Evolutionary conservation across 2,329 filamentous ascomycete species (phyloP).

Genomic region (Fusarium scirpi): DNA sequence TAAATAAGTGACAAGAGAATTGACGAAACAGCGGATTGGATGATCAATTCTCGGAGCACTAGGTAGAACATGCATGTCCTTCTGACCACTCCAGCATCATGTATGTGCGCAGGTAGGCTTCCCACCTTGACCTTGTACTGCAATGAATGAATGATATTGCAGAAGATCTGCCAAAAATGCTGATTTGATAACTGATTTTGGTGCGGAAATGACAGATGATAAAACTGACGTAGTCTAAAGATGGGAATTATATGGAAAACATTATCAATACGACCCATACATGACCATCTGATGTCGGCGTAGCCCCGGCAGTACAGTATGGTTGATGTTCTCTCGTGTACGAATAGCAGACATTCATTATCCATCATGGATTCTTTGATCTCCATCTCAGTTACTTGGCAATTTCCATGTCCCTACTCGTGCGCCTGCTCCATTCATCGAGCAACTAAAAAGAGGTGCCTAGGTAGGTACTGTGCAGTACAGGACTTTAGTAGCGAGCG

Average conservation of each 20-base stretch:
- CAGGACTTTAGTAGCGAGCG: conserved; percentile 5
- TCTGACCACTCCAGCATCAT: conserved; percentile 30
- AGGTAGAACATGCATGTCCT: conserved; percentile 24
- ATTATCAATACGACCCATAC: conserved; percentile 25
- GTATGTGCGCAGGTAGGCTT: neutral
- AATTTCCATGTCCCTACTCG: conserved; percentile 14
- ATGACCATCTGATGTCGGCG: conserved; percentile 15
- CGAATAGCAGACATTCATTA: neutral
- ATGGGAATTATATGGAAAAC: conserved; percentile 27
- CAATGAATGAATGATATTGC: neutral
- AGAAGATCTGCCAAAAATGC: conserved; percentile 3
- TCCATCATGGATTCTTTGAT: neutral
- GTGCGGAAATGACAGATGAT: conserved; percentile 25
- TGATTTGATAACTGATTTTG: conserved; percentile 4
- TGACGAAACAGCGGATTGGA: too few relatives aligned
- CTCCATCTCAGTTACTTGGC: neutral
- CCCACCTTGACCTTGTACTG: neutral
- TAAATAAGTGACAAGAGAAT: conserved; percentile 20
- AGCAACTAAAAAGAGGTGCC: neutral
- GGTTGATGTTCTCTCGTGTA: neutral
- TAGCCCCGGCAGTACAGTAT: conserved; percentile 21
- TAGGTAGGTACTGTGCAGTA: neutral
- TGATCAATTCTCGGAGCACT: conserved; percentile 13
- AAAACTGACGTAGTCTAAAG: conserved; percentile 12
- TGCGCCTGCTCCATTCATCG: conserved; percentile 21